Conservation (phyloP, 2,329 filamentous ascomycete genomes). For the Diplodia intermedia region DNA sequence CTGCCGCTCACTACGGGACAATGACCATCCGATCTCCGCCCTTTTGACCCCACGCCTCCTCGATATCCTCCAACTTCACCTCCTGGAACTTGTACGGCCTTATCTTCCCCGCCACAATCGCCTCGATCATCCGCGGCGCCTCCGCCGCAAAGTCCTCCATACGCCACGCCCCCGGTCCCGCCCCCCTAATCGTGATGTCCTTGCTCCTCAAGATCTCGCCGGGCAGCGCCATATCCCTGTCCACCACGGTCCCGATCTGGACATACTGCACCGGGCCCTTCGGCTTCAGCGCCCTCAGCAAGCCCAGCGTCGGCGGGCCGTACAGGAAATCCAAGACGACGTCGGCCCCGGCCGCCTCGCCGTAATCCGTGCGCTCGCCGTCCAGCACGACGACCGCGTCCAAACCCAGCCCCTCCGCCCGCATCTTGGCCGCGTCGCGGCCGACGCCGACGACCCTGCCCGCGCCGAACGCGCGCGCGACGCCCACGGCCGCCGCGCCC, state of each 20-base stretch:
- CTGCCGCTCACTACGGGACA: background rate
- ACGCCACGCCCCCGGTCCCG: constrained; percentile 56
- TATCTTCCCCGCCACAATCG: constrained; percentile 21
- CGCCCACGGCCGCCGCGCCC: constrained; percentile 58
- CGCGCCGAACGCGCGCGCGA: constrained; percentile 59
- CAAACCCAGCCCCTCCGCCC: constrained; percentile 48
- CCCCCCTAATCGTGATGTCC: constrained; percentile 57
- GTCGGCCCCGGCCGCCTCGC: constrained; percentile 56
- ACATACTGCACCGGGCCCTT: constrained; percentile 60
- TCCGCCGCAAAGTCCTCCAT: constrained; percentile 43
- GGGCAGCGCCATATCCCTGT: constrained; percentile 50
- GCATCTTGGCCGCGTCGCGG: constrained; percentile 54
- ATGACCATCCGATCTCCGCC: constrained; percentile 34
- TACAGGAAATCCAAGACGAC: constrained; percentile 66
- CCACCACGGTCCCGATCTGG: constrained; percentile 58
- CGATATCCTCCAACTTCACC: constrained; percentile 45
- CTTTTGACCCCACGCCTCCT: constrained; percentile 43
- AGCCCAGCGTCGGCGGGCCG: constrained; percentile 49
- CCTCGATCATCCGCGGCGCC: constrained; percentile 41
- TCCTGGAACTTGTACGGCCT: constrained; percentile 38
- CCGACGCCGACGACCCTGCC: constrained; percentile 60
- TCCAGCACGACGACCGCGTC: constrained; percentile 57
- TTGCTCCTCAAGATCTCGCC: constrained; percentile 56
- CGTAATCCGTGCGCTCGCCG: constrained; percentile 56
- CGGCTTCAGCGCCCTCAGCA: constrained; percentile 53